phyloP scores from a whole-genome alignment of 2,329 filamentous ascomycete species.

The Coniochaeta pulveracea region DNA sequence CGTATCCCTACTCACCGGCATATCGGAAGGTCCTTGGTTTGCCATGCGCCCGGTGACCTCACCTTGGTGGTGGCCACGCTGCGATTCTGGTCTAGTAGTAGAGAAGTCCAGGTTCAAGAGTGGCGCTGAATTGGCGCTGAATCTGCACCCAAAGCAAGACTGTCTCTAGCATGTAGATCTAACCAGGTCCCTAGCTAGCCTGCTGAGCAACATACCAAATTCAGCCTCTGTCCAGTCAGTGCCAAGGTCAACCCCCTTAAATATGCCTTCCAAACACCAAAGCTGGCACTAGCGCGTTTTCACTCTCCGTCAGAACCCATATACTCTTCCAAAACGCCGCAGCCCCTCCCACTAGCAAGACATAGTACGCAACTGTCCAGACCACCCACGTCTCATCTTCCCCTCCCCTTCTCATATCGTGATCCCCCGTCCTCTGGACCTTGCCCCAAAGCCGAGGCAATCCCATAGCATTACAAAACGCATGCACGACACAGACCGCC shows the following conservation, averaged over 20 bases:
- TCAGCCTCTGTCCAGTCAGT: no score
- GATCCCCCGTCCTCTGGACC: slow-evolving; percentile 34
- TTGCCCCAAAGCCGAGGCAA: slow-evolving; percentile 77
- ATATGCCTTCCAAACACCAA: slow-evolving; percentile 8
- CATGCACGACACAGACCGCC: slow-evolving; percentile 65
- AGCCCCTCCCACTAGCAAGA: slow-evolving; percentile 61
- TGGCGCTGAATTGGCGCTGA: no score
- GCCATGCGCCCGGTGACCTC: no score
- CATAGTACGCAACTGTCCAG: slow-evolving; percentile 75
- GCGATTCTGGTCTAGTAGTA: neutral
- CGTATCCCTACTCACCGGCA: no score
- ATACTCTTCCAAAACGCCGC: slow-evolving; percentile 59
- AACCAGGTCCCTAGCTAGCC: no score
- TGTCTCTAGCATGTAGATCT: no score
- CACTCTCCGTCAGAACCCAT: slow-evolving; percentile 33
- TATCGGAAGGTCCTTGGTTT: no score
- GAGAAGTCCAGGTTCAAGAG: no score
- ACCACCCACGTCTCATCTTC: slow-evolving; percentile 10
- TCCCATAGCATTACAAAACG: slow-evolving; percentile 89
- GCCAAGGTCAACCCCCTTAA: no score
- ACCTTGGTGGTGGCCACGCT: no score
- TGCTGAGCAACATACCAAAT: no score
- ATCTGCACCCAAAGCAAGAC: no score
- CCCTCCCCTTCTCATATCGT: slow-evolving; percentile 11
- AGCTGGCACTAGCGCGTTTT: slow-evolving; percentile 10